Percentiles rank a stretch among this genome's conserved stretches.
Conservation (phyloP, 1,284 basidiomycete species). For the Inonotus obliquus region DNA sequence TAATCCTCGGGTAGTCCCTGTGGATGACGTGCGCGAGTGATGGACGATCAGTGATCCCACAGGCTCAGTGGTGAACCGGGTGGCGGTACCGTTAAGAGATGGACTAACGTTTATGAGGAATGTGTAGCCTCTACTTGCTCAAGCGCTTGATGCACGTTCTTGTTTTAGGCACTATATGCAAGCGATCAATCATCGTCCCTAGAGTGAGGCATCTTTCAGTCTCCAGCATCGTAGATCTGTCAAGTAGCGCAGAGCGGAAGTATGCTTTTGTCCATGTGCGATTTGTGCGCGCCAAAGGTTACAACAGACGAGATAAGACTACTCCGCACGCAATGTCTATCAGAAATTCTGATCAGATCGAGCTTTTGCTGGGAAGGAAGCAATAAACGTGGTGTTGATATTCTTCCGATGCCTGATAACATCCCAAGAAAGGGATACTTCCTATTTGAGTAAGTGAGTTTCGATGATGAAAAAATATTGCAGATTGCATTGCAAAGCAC, state of each 20-base stretch:
- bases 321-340: too few species aligned
- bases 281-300: too few species aligned
- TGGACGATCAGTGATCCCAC: background rate
- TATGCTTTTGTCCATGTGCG: too few species aligned
- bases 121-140: background rate
- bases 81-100: background rate
- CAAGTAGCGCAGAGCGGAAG: too few species aligned
- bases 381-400: too few species aligned
- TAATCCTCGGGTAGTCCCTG: background rate
- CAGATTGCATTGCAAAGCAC: constrained; percentile 2
- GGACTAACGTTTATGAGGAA: background rate
- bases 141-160: background rate
- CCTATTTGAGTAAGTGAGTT: background rate
- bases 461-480: background rate
- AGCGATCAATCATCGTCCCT: too few species aligned
- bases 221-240: too few species aligned
- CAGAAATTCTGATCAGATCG: too few species aligned
- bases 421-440: too few species aligned
- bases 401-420: too few species aligned
- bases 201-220: background rate
- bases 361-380: too few species aligned
- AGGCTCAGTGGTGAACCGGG: background rate
- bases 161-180: background rate
- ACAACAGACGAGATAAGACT: too few species aligned
- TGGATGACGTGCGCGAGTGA: background rate